phyloP scores from a whole-genome alignment of 2,329 filamentous ascomycete species.

The Thelonectria discophora region DNA sequence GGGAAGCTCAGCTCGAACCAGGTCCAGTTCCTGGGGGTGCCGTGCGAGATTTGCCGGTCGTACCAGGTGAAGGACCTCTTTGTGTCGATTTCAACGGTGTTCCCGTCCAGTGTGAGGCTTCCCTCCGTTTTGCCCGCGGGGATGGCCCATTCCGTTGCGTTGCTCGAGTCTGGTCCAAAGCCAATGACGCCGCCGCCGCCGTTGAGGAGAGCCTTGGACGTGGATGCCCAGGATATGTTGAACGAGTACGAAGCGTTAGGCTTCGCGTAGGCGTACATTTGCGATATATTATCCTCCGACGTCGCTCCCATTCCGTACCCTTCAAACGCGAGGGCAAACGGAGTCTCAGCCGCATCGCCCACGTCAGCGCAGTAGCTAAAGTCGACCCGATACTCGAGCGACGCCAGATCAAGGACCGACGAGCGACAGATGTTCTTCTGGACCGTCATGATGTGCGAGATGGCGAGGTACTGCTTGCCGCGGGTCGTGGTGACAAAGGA shows the following conservation, averaged over 20 bases:
- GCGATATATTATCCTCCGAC: slow-evolving; percentile 3
- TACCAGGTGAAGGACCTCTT: slow-evolving; percentile 16
- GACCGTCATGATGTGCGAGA: slow-evolving; percentile 6
- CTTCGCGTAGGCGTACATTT: neutral
- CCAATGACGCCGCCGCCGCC: slow-evolving; percentile 3
- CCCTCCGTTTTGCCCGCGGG: slow-evolving; percentile 3
- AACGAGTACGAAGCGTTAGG: slow-evolving; percentile 2
- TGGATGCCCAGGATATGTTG: slow-evolving; percentile 9
- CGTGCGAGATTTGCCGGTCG: slow-evolving; percentile 10
- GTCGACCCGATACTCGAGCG: slow-evolving; percentile 5
- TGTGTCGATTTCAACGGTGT: neutral
- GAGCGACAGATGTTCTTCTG: neutral
- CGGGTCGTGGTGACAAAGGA: slow-evolving; percentile 7
- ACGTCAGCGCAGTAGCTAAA: slow-evolving; percentile 1
- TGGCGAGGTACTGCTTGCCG: slow-evolving; percentile 11
- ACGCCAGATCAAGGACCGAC: slow-evolving; percentile 6
- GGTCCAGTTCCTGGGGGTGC: slow-evolving; percentile 10
- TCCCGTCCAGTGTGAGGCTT: neutral
- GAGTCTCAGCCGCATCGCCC: neutral
- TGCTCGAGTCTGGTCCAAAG: neutral
- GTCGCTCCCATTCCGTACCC: slow-evolving; percentile 1
- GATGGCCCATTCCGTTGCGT: slow-evolving; percentile 17
- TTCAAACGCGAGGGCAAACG: neutral
- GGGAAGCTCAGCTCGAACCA: slow-evolving; percentile 15
- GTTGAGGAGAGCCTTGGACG: slow-evolving; percentile 1